Base-by-base conservation (phyloP, 2,329 filamentous ascomycete genomes). In the Coniochaeta prunicola region DNA sequence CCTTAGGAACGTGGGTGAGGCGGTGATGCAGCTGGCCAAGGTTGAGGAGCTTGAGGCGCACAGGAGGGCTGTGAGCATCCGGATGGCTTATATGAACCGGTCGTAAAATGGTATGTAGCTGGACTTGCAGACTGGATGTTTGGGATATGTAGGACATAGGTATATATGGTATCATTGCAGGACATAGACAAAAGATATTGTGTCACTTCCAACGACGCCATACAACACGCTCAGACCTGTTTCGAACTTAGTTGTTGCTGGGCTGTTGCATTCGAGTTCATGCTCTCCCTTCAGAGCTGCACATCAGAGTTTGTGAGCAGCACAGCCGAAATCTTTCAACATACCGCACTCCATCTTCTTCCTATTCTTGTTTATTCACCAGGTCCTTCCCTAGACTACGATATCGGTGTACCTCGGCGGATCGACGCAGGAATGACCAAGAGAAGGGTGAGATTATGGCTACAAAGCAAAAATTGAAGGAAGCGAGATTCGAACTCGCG, bases 21-120 rank as follows among this genome's bases (percentile, higher is more conserved):
- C 94, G 4, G 94, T 99, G 57, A 97, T 97, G 91, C 89, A 93
- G 73, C 80, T 99, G 54, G 94, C 94, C 26, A 90, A 90, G 69
- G 92, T 97, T 2, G 94, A 99, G 74, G 91, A 96, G 71, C 79
- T 99, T 31, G 93, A 99, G 73, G 94, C 94, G 57, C 94, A 99
- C 78, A 86, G 91, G 70, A 80, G 93, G 57, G 90, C 96, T 0
- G 90, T 96, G 3, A 86, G 94, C 68, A 94, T 99, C 70, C 85
- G 87, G 55, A 87, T 96, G 56, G 71, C 77, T 62, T 70, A 80
- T 68, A 73, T 82, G 70, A 70, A 75, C 58, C 57, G 58, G 62
- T 59, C 33, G 9, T 56, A 21, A n/a, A 56, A 17, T 26, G n/a
- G 9, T 45, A 24, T 45, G 40, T 45, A 45, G 19, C 4, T 26